phyloP scores from a whole-genome alignment of 306 rosid species.

The Trifolium subterraneum region DNA sequence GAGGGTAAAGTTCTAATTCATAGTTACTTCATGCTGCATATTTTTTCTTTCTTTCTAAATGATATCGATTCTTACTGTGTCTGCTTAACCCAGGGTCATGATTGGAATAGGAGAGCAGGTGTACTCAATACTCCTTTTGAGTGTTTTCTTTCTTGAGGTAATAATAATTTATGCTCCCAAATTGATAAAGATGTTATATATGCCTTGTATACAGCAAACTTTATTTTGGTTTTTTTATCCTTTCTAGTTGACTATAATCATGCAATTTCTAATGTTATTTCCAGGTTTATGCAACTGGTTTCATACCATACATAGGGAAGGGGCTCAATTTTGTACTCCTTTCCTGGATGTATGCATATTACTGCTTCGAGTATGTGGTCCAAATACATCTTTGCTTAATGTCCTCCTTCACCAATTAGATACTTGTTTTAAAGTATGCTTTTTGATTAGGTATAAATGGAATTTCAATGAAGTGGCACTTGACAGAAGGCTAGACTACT shows the following conservation, averaged over 20 bases:
- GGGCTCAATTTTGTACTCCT: constrained; percentile 77
- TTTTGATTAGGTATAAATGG: constrained; percentile 84
- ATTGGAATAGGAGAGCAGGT: constrained; percentile 80
- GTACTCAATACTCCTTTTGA: constrained; percentile 76
- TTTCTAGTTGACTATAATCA: constrained; percentile 12
- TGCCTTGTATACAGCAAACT: constrained; percentile 33
- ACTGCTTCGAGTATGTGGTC: constrained; percentile 89
- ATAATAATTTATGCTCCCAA: constrained; percentile 20
- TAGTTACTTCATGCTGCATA: constrained; percentile 34
- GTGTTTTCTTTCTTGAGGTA: constrained; percentile 87
- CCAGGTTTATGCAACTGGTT: constrained; percentile 85
- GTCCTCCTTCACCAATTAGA: constrained; percentile 32
- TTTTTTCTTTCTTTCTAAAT: constrained; percentile 20
- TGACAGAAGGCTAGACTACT: constrained; percentile 77
- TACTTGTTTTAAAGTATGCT: constrained; percentile 29
- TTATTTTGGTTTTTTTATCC: constrained; percentile 20
- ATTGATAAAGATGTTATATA: constrained; percentile 22
- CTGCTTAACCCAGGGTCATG: constrained; percentile 70
- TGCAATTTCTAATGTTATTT: constrained; percentile 43
- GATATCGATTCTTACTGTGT: constrained; percentile 20
- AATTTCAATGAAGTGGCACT: constrained; percentile 79
- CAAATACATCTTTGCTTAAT: constrained; percentile 32
- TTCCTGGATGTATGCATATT: constrained; percentile 98
- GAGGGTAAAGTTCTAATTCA: constrained; percentile 61
- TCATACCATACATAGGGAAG: constrained; percentile 82